Percentiles rank a stretch among this genome's conserved stretches.
These are phyloP conservation scores for Gymnopus androsaceus DNA, from an alignment of 1,284 basidiomycete genomes.

Conservation along the genomic window DNA sequence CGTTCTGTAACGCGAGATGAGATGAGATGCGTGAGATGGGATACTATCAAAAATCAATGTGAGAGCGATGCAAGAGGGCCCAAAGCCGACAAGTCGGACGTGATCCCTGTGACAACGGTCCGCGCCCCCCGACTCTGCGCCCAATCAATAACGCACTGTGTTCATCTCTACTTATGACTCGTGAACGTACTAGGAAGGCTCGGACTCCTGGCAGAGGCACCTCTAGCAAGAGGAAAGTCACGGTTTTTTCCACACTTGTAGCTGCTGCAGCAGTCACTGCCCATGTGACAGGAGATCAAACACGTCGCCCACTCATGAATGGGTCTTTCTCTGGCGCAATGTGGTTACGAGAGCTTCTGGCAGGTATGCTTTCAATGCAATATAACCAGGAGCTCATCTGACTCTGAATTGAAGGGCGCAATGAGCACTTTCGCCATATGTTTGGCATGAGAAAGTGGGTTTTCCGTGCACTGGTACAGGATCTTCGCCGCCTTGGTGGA, in stretches of 20 bases:
- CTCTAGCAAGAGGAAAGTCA: not conserved
- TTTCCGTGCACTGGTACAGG: conserved; percentile 19
- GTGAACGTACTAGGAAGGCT: too few species aligned
- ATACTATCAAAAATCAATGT: too few species aligned
- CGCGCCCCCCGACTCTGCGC: too few species aligned
- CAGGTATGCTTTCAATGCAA: conserved; percentile 14
- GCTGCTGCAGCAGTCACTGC: not conserved
- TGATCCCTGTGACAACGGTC: too few species aligned
- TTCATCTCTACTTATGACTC: too few species aligned
- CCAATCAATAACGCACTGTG: too few species aligned
- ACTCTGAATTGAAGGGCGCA: not conserved
- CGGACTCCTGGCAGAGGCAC: too few species aligned
- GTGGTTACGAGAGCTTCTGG: conserved; percentile 25
- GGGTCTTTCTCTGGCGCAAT: conserved; percentile 14
- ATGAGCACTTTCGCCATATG: conserved; percentile 13
- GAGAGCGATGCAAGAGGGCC: too few species aligned
- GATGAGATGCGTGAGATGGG: too few species aligned
- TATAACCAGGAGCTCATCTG: not conserved
- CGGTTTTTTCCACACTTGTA: not conserved
- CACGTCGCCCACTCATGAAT: not conserved
- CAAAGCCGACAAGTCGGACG: too few species aligned
- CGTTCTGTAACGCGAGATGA: too few species aligned
- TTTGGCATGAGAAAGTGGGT: conserved; percentile 24
- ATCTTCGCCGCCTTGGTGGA: conserved; percentile 15
- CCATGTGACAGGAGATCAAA: not conserved